Base-by-base conservation (phyloP, 1,284 basidiomycete species). In the Lentinula novae-zelandiae region DNA sequence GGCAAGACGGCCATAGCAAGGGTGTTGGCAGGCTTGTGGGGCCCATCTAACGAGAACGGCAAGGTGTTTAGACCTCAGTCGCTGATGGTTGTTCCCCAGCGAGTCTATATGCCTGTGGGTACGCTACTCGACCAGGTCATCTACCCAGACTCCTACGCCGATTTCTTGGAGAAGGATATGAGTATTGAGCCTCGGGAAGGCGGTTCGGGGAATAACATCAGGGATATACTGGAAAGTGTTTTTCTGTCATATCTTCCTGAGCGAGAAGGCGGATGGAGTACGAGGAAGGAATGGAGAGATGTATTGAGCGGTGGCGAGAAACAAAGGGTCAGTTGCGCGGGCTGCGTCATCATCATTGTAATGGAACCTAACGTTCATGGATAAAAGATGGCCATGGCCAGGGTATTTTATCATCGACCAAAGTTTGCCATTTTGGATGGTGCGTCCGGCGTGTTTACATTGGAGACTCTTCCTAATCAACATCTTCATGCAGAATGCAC, bases 291-390 rank as follows among this genome's bases (percentile, higher is more conserved):
- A 73, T 98, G 96, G 96, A 87, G 95, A 67, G 94, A 96, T 73
- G 92, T 96, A 46, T 75, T 95, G 69, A 95, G 92, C 66, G 96
- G 96, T 0, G 96, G 96, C 1, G 96, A 98, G 82, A 98, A 97
- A 75, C 96, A 98, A 74, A 73, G 93, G 67, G 90, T 91, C 63
- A 60, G 86, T 69, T 33, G n/a, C 22, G 9, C 5, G 22, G 40
- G 36, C 36, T 51, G 55, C 44, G 17, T 48, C 36, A 22, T 50
- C 46, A 9, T 33, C 44, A 38, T 51, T 49, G 27, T 27, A 27
- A 27, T 44, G 42, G 34, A 9, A 17, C 50, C 46, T 13, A 31
- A 36, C 57, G 57, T 57, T 63, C 58, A 17, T 33, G 7, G 51
- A 57, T 20, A 12, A 64, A n/a, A 64, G 88, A 95, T 96, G 92